Percentiles rank a stretch among this genome's conserved stretches.
Evolutionary conservation across 345 rosid genomes (phyloP).

Genomic region (Eucalyptus dawsonii): DNA sequence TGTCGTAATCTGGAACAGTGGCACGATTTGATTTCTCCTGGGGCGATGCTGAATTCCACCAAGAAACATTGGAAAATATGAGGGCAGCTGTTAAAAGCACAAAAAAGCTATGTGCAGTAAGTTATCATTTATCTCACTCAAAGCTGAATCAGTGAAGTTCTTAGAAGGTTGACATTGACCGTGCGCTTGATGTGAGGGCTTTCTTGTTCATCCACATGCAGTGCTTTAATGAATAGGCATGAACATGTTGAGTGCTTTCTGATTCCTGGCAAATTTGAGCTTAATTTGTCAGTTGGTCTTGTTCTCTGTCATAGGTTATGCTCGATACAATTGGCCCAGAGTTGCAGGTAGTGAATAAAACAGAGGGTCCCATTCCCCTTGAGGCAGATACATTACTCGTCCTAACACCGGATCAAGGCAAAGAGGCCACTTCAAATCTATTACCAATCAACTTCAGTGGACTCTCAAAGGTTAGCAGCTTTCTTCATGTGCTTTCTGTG

Average conservation of each 20-base stretch:
- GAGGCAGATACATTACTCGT: slow-evolving; percentile 26
- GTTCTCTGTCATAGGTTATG: slow-evolving; percentile 37
- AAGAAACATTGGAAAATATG: slow-evolving; percentile 55
- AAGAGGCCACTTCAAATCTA: slow-evolving; percentile 43
- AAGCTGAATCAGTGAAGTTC: neutral
- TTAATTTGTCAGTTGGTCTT: neutral
- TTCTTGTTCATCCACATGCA: neutral
- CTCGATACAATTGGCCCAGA: slow-evolving; percentile 67
- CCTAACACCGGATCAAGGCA: slow-evolving; percentile 51
- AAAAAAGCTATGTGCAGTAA: slow-evolving; percentile 61
- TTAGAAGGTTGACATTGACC: neutral
- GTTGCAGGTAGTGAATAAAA: slow-evolving; percentile 42
- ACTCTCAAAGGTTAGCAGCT: slow-evolving; percentile 27
- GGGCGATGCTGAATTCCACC: slow-evolving; percentile 58
- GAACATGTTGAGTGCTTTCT: neutral
- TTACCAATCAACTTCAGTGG: slow-evolving; percentile 57
- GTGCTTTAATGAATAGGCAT: neutral
- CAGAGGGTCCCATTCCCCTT: slow-evolving; percentile 39
- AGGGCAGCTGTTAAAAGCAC: slow-evolving; percentile 39
- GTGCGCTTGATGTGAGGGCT: neutral
- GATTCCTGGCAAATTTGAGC: neutral
- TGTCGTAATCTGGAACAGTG: slow-evolving; percentile 10
- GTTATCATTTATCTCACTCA: neutral
- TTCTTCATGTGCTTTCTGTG: neutral
- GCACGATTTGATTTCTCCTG: slow-evolving; percentile 70